These are phyloP conservation scores for Pichia nakasei DNA, from an alignment of 805 yeast genomes.

Conservation along the genomic window DNA sequence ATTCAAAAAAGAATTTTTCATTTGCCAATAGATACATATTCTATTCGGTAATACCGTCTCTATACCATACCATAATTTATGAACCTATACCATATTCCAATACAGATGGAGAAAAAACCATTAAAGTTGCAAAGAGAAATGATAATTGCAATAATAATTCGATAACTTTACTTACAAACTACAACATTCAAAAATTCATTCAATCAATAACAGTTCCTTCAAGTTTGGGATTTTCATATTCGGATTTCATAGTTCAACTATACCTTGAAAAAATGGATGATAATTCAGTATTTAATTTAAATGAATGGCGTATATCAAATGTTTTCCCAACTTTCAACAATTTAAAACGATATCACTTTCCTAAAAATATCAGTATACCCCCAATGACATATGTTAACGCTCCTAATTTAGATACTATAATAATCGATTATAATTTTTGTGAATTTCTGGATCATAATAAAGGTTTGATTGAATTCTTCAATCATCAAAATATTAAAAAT, in stretches of 20 bases:
- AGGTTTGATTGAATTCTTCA: conserved; percentile 21
- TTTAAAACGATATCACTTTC: conserved; percentile 18
- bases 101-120: conserved; percentile 4
- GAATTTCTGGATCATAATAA: conserved; percentile 15
- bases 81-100: conserved; percentile 3
- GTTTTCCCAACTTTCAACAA: conserved; percentile 11
- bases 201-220: conserved; percentile 12
- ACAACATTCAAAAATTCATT: conserved; percentile 14
- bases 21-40: conserved; percentile 2
- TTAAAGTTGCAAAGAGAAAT: conserved; percentile 8
- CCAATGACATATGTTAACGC: conserved; percentile 21
- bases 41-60: conserved; percentile 1
- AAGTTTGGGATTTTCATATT: conserved; percentile 17
- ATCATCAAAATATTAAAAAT: conserved; percentile 13
- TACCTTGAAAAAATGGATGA: conserved; percentile 17
- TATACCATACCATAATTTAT: conserved; percentile 11
- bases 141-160: conserved; percentile 1
- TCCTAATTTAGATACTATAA: conserved; percentile 19
- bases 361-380: conserved; percentile 12
- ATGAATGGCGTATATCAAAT: conserved; percentile 16
- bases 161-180: conserved; percentile 1
- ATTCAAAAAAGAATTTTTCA: conserved; percentile 6
- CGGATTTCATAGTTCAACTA: conserved; percentile 18
- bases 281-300: conserved; percentile 11
- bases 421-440: conserved; percentile 24